Evolutionary conservation across 2,329 filamentous ascomycete species (phyloP), one percentile per base, ranked within the genome.

Genomic region (Biscogniauxia mediterranea): DNA sequence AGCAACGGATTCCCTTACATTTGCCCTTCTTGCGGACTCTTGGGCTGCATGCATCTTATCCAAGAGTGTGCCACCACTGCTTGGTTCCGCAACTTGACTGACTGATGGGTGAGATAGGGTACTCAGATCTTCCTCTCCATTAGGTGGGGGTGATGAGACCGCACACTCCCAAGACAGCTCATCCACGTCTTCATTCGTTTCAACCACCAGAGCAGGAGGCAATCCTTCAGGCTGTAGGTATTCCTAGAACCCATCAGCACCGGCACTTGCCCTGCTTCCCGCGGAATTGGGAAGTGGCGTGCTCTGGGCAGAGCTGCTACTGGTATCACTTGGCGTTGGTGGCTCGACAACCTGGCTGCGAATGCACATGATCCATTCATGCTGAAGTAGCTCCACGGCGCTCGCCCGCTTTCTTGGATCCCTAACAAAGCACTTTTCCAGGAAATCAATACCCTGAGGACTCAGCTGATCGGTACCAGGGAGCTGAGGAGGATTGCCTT

Each of bases 401-500:
- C 89, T 91, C 19, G 91, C 88, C 61, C 95, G 83, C 73, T 88
- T 88, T 65, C 83, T 83, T 2, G 95, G 92, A 75, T 98, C 93
- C 20, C 91, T 85, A 62, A 91, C 84, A 72, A 99, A 98, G 80
- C 94, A 98, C 66, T 85, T 87, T 69, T 86, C 86, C 66, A 99
- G 76, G 72, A 99, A 98, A 73, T 98, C 93, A 65, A 97, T 88
- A 21, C 95, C 95, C 59, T 86, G 78, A 0, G 89, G 85, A 71
- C 91, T 95, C 65, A 99, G 85, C 76, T 98, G 94, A 57, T 98
- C 94, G 0, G 81, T 75, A 0, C 86, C 83, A 1, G 95, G 95
- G 59, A 97, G 82, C 73, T 92, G 89, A 5, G 95, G 95, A 55
- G 93, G 91, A 70, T 97, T 96, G 66, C 95, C 95, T 74, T 97